Evolutionary conservation across 2,329 filamentous ascomycete genomes (phyloP), one percentile per base, ranked within the genome.

Genomic region (Grosmannia huntii): DNA sequence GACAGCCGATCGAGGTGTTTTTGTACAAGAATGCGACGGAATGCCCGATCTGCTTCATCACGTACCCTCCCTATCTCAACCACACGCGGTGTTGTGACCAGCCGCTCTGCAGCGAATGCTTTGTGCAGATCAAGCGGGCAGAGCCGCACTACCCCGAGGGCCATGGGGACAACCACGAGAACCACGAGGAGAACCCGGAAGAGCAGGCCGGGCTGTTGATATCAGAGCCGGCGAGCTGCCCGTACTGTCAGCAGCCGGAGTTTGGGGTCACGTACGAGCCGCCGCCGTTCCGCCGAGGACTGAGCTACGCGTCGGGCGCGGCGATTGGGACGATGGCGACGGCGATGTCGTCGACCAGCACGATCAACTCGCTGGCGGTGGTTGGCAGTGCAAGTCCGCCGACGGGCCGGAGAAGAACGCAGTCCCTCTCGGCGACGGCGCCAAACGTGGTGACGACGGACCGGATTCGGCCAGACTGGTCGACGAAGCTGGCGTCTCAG

Each of bases 41-140:
- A 69, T 99, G 94, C 66, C 92, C 94, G 5, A 96, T 99, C 62
- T 99, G 94, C 75, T 96, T 97, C 69, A 77, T 97, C 57, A 95
- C 90, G 65, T 99, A 97, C 64, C 94, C 94, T 0, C 90, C 90
- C 4, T 95, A 95, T 68, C 78, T 99, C 33, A 99, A 99, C 72
- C 87, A 85, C 63, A 99, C 94, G 0, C 80, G 94, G 64, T 99
- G 94, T 69, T 99, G 94, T 70, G 90, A 96, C 66, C 94, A 99
- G 69, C 80, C 88, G 6, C 97, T 99, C 62, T 99, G 94, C 73
- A 97, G 91, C 49, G 94, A 99, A 73, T 99, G 94, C 70, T 99
- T 99, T 67, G 94, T 99, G 4, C 94, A 99, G 70, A 99, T 99
- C 69, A 97, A 96, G 70, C 83, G 94, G 49, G 85, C 90, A 4